These are phyloP conservation scores for Mucor velutinosus DNA, from an alignment of 371 early-diverging fungal genomes.

Conservation along the genomic window DNA sequence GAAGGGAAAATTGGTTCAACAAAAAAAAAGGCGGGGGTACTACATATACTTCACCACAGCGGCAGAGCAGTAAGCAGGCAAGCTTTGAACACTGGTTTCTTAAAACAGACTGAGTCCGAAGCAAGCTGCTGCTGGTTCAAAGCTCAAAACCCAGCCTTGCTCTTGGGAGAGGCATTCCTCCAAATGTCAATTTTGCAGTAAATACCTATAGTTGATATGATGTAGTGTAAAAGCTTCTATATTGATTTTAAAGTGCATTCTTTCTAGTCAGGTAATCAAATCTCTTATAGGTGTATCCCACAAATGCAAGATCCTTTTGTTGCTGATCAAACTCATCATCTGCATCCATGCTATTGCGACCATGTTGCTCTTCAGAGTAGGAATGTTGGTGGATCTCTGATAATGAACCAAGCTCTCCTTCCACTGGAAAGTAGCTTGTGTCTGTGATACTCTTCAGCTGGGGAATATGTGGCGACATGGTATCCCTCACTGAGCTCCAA, in stretches of 20 bases:
- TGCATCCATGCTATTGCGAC: not conserved
- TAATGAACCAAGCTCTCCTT: conserved; percentile 42
- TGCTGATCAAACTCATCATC: not conserved
- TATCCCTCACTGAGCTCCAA: conserved; percentile 83
- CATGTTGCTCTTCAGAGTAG: not conserved
- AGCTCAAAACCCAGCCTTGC: too few species aligned
- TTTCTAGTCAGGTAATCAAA: not conserved
- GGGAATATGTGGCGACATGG: conserved; percentile 90
- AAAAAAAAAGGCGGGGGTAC: conserved; percentile 3
- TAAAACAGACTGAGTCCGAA: not conserved
- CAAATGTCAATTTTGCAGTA: too few species aligned
- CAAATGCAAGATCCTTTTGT: not conserved
- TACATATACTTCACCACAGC: not conserved
- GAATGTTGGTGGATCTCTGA: not conserved
- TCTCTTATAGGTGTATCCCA: not conserved
- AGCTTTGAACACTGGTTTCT: not conserved
- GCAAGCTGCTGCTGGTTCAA: too few species aligned
- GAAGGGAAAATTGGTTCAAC: not conserved
- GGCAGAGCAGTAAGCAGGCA: not conserved
- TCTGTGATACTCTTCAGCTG: conserved; percentile 94
- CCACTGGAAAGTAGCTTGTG: conserved; percentile 95
- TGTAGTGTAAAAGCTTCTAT: not conserved
- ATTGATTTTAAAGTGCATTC: not conserved
- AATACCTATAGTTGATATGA: not conserved
- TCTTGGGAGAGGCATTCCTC: too few species aligned